Base-by-base conservation (phyloP, 805 yeast genomes). In the Tetrapisispora phaffii region DNA sequence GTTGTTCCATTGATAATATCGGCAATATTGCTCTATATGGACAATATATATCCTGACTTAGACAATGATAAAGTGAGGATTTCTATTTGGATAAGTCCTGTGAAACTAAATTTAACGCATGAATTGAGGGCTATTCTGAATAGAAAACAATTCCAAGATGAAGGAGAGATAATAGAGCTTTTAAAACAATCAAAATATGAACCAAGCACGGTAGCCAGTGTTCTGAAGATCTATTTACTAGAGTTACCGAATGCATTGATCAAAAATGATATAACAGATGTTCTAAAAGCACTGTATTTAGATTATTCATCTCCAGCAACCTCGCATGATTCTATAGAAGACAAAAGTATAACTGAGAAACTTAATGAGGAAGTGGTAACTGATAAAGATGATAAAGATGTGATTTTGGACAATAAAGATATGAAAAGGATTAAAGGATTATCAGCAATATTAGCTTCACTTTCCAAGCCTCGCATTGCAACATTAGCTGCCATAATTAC, bases 221-320 rank as follows among this genome's bases (percentile, higher is more conserved):
- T 79, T 3, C 70, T 86, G 52, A 82, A 84, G 58, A 70, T 85
- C 31, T 86, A 83, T 62, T 66, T 86, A 24, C 67, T 85, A 58
- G 95, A 87, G 59, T 70, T 86, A 39, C 95, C 95, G 0, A 86
- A 80, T 49, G 80, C 93, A 2, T 60, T 86, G 35, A 73, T 87
- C 4, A 79, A 90, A 1, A 68, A 73, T 46, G 76, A 75, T 39
- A 68, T 75, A 48, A 82, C 80, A 57, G 93, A 84, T 52, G 66
- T 82, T 34, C 70, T 86, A 52, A 79, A 77, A 59, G 75, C 84
- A 1, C 69, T 87, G 41, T 87, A 86, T 60, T 54, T 70, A 56
- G 64, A 76, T 56, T 74, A 72, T 55, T 68, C 73, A 29, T 51
- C 69, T 13, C 6, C 17, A 15, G 19, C 13, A 21, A 22, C 34